A percentile compares a stretch with the other conserved stretches of the same genome.
These are phyloP conservation scores for Vigna nakashimae DNA, from an alignment of 306 rosid genomes.

Conservation along the genomic window DNA sequence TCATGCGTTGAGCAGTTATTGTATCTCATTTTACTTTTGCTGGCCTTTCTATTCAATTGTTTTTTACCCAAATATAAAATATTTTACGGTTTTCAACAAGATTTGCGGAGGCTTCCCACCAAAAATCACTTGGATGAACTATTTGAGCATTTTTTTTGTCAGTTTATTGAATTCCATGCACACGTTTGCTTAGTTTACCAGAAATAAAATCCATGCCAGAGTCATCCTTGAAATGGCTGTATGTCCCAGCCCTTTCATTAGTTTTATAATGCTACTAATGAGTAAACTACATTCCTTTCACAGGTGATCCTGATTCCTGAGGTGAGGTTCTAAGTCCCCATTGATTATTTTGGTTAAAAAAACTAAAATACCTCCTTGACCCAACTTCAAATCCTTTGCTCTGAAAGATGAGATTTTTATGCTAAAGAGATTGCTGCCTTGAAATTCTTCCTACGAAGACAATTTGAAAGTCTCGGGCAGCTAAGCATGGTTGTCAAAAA, in stretches of 20 bases:
- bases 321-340: slow-evolving; percentile 54
- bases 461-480: slow-evolving; percentile 49
- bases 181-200: slow-evolving; percentile 37
- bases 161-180: slow-evolving; percentile 15
- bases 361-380: slow-evolving; percentile 46
- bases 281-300: slow-evolving; percentile 62
- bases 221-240: slow-evolving; percentile 55
- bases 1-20: slow-evolving; percentile 19
- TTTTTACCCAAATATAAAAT: background rate
- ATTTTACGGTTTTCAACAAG: slow-evolving; percentile 18
- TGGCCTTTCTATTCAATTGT: background rate
- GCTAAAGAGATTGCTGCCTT: slow-evolving; percentile 43
- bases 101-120: background rate
- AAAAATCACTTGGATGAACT: background rate
- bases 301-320: slow-evolving; percentile 78
- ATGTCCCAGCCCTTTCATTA: slow-evolving; percentile 40
- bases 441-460: slow-evolving; percentile 40
- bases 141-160: slow-evolving; percentile 32
- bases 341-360: slow-evolving; percentile 39
- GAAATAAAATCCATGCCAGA: slow-evolving; percentile 41
- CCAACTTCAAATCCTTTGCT: slow-evolving; percentile 42
- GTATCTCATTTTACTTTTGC: slow-evolving; percentile 24
- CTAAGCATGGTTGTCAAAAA: slow-evolving; percentile 46
- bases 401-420: slow-evolving; percentile 40
- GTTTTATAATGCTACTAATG: slow-evolving; percentile 50